Conservation (phyloP, 1,284 basidiomycete genomes). For the Leccinum proximum region DNA sequence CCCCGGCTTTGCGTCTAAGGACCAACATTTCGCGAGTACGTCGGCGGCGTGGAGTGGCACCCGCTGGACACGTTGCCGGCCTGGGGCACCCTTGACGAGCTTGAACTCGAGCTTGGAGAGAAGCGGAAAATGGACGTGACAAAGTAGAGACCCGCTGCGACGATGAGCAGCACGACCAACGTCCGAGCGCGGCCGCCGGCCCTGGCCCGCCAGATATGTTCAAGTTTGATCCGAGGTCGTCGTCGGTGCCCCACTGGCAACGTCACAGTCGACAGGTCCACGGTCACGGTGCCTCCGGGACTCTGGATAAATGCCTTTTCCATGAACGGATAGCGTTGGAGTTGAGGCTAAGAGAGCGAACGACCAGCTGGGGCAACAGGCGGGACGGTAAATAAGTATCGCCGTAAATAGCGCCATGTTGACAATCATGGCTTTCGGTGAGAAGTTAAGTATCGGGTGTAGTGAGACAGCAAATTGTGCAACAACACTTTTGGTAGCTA, state of each 20-base stretch:
- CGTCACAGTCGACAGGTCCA: not conserved
- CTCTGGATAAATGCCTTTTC: conserved; percentile 6
- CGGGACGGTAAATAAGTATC: not conserved
- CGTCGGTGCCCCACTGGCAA: not conserved
- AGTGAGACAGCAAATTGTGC: too few species aligned
- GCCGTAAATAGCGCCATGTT: too few species aligned
- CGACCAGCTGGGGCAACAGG: not conserved
- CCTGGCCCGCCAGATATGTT: not conserved
- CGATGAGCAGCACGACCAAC: not conserved
- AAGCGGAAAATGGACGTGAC: not conserved
- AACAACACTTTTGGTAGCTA: too few species aligned
- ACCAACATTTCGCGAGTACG: conserved; percentile 23
- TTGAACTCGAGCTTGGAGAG: not conserved
- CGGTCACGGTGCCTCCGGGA: not conserved
- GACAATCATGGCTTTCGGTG: too few species aligned
- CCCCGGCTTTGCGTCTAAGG: conserved; percentile 36
- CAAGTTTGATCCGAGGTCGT: not conserved
- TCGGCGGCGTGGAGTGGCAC: conserved; percentile 21
- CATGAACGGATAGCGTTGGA: conserved; percentile 9
- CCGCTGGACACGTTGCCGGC: conserved; percentile 2
- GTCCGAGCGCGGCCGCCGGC: not conserved
- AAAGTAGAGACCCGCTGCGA: not conserved
- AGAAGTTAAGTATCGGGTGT: not conserved
- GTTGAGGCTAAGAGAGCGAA: not conserved
- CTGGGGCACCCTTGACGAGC: not conserved